A percentile compares a stretch with the other conserved stretches of the same genome.
phyloP scores from a whole-genome alignment of 2,329 filamentous ascomycete genomes.

The Conoideocrella luteorostrata region DNA sequence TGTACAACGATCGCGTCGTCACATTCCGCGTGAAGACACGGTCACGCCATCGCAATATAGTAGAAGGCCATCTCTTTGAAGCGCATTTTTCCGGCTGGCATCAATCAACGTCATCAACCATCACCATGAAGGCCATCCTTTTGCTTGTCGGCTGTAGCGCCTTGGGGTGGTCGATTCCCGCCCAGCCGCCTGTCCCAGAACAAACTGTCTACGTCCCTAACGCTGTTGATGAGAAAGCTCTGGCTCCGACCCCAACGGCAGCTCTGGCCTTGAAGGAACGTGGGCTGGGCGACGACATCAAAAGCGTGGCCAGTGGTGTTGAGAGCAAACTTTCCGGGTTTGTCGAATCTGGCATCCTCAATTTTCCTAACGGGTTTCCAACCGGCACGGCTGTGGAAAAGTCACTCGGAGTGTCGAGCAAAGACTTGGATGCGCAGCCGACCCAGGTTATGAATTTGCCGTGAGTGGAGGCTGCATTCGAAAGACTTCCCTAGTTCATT shows the following conservation, averaged over 20 bases:
- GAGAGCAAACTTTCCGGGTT: slow-evolving; percentile 53
- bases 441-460: slow-evolving; percentile 68
- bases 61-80: too few relatives aligned
- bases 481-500: neutral
- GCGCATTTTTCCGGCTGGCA: too few relatives aligned
- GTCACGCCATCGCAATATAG: too few relatives aligned
- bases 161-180: slow-evolving; percentile 1
- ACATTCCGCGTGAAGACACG: too few relatives aligned
- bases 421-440: slow-evolving; percentile 54
- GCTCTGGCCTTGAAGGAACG: slow-evolving; percentile 21
- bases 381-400: slow-evolving; percentile 54
- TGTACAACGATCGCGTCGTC: too few relatives aligned
- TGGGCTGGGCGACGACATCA: slow-evolving; percentile 34
- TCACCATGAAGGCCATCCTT: slow-evolving; percentile 3
- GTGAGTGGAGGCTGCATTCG: slow-evolving; percentile 31
- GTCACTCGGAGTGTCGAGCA: slow-evolving; percentile 52
- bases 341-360: slow-evolving; percentile 56
- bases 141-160: slow-evolving; percentile 5
- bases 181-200: neutral
- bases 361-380: slow-evolving; percentile 63
- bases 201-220: neutral
- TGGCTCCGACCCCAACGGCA: slow-evolving; percentile 20
- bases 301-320: slow-evolving; percentile 43
- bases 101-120: neutral
- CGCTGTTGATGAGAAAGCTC: slow-evolving; percentile 11